Evolutionary conservation across 371 early-diverging fungal genomes (phyloP), one percentile per base, ranked within the genome.

Genomic region (Dinochytrium kinnereticum): DNA sequence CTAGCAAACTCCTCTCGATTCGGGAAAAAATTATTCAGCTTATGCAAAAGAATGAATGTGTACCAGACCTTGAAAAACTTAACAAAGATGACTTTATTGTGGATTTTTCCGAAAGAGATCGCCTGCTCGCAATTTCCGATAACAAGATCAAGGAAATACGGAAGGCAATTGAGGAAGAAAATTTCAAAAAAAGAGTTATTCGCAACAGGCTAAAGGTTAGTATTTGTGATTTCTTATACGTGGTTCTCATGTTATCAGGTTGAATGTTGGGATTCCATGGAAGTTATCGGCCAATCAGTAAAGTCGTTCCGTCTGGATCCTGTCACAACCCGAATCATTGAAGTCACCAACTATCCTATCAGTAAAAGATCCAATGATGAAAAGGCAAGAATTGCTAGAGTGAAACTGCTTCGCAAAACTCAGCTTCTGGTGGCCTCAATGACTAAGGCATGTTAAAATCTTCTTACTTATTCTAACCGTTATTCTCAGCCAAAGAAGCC

Each of bases 211-310:
- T 86, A 64, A 86, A 82, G 78, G 84, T 82, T 19, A 5, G 51
- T 13, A 13, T 65, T 28, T 2, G 28, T n/a, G 70, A n/a, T n/a
- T n/a, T n/a, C n/a, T n/a, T 19, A 39, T 24, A 51, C 28, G 51
- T 71, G 37, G n/a, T 15, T 19, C 55, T 33, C 2, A 33, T 40
- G 33, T 19, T 26, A 17, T 19, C 30, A 82, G 81, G 73, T 71
- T 30, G 85, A 86, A 74, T 85, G 81, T 66, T 88, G 88, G 88
- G 88, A 88, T 69, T 83, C 85, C 5, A 86, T 87, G 85, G 81
- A 78, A 44, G 81, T 81, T 2, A 70, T 80, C 44, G 88, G 88
- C 0, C 82, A 85, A 39, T 64, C 78, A 1, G 65, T 88, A 44
- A 82, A 80, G 61, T 81, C 82, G 1, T 86, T 88, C 70, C 68